Evolutionary conservation across 1,284 basidiomycete genomes (phyloP).

Genomic region (Veloporphyrellus conicus): DNA sequence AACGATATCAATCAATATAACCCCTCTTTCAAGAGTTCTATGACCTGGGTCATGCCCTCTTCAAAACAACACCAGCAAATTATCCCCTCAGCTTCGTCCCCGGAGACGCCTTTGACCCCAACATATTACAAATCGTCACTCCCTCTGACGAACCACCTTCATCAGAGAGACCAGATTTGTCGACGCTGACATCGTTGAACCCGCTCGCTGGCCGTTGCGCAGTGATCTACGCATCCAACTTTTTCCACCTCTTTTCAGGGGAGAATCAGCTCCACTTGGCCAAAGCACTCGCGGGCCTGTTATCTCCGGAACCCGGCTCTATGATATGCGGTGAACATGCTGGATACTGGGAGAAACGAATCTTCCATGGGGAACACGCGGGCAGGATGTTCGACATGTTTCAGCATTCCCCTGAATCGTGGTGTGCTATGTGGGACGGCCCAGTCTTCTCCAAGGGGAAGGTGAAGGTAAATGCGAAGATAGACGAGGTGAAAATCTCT

Average conservation of each 20-base stretch:
- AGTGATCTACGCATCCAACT: constrained; percentile 30
- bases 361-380: neutral
- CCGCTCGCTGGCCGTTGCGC: constrained; percentile 33
- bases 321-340: constrained; percentile 29
- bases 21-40: constrained; percentile 25
- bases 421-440: constrained; percentile 33
- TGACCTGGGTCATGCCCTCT: constrained; percentile 36
- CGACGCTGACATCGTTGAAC: constrained; percentile 31
- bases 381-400: constrained; percentile 15
- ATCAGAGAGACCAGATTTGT: constrained; percentile 20
- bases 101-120: constrained; percentile 34
- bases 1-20: neutral
- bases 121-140: constrained; percentile 21
- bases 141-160: constrained; percentile 12
- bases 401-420: constrained; percentile 31
- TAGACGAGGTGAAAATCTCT: neutral
- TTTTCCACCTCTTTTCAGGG: constrained; percentile 40
- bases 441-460: constrained; percentile 29
- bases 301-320: constrained; percentile 32
- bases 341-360: constrained; percentile 9
- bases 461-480: constrained; percentile 19
- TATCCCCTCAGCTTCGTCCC: constrained; percentile 35
- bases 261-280: constrained; percentile 33
- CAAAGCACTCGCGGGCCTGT: constrained; percentile 29
- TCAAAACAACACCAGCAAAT: constrained; percentile 29